These are phyloP conservation scores for Oryza punctata DNA, from an alignment of 176 grass and related monocot species.

Conservation along the genomic window DNA sequence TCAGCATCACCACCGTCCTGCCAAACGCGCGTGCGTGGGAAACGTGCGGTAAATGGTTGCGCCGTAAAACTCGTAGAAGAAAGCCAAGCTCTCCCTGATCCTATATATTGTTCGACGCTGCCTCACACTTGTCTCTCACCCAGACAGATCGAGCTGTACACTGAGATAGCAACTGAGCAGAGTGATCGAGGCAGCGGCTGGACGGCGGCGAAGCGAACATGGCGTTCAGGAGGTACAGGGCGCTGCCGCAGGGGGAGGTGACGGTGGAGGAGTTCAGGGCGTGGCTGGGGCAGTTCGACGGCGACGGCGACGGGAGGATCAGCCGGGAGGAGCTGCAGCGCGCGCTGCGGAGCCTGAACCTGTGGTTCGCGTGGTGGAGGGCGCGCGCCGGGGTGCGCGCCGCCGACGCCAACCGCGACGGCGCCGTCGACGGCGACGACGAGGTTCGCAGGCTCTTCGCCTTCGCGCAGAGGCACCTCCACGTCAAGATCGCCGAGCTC, in stretches of 20 bases:
- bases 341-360: slow-evolving; percentile 60
- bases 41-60: neutral
- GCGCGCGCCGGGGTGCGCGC: slow-evolving; percentile 51
- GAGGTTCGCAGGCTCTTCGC: slow-evolving; percentile 48
- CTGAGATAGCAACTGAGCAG: neutral
- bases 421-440: slow-evolving; percentile 42
- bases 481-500: slow-evolving; percentile 63
- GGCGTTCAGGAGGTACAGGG: slow-evolving; percentile 56
- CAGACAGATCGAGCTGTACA: neutral
- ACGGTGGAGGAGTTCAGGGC: slow-evolving; percentile 67
- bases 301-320: slow-evolving; percentile 58
- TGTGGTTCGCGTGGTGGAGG: slow-evolving; percentile 79
- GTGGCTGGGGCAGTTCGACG: slow-evolving; percentile 84
- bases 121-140: neutral
- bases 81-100: neutral
- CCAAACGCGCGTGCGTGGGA: neutral
- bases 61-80: neutral
- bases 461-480: slow-evolving; percentile 62
- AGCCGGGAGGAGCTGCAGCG: slow-evolving; percentile 63
- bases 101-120: neutral
- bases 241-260: slow-evolving; percentile 63
- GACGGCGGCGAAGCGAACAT: slow-evolving; percentile 12
- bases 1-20: neutral
- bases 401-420: slow-evolving; percentile 55
- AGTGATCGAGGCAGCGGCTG: neutral